Percentiles rank a stretch among this genome's conserved stretches.
phyloP scores from a whole-genome alignment of 371 early-diverging fungal species.

The Mucor lusitanicus region DNA sequence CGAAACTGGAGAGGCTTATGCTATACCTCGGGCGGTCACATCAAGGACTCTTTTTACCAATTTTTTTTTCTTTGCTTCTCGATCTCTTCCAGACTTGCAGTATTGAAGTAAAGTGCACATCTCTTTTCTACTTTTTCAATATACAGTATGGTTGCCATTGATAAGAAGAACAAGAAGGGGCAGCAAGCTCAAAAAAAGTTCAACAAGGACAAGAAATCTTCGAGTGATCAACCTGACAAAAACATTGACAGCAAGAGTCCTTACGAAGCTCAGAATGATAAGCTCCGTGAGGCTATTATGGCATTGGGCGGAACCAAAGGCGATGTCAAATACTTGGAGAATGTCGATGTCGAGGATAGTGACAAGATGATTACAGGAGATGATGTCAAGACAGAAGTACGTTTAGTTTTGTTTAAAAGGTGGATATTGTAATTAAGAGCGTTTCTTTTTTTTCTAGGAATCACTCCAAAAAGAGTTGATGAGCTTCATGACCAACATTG shows the following conservation, averaged over 20 bases:
- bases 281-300: constrained; percentile 32
- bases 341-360: constrained; percentile 27
- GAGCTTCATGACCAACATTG: constrained; percentile 39
- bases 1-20: constrained; percentile 2
- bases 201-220: not conserved
- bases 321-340: constrained; percentile 38
- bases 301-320: constrained; percentile 45
- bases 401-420: not conserved
- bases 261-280: constrained; percentile 11
- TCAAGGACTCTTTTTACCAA: constrained; percentile 1
- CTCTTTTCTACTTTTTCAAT: not conserved
- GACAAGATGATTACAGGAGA: constrained; percentile 28
- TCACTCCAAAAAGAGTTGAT: constrained; percentile 33
- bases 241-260: constrained; percentile 6
- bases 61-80: not conserved
- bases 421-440: not conserved
- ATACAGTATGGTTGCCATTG: constrained; percentile 12
- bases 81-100: not conserved
- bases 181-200: constrained; percentile 8
- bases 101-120: not conserved
- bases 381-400: constrained; percentile 15
- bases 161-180: constrained; percentile 20
- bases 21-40: not conserved
- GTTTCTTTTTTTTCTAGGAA: constrained; percentile 1
- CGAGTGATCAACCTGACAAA: not conserved